Evolutionary conservation across 768 basidiomycete species (phyloP).

Genomic region (Phylloporus sp.): DNA sequence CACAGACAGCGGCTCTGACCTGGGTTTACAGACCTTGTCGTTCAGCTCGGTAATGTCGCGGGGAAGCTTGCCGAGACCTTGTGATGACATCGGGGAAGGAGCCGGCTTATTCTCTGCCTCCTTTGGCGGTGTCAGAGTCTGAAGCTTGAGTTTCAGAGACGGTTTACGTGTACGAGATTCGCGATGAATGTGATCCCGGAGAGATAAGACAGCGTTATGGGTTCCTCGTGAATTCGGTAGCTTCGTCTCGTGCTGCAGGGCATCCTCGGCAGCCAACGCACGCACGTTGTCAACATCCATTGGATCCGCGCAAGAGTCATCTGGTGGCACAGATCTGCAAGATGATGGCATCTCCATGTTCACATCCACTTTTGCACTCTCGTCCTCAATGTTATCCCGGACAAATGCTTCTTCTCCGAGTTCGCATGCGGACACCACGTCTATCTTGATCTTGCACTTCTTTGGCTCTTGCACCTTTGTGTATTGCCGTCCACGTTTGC

Average conservation of each 20-base stretch:
- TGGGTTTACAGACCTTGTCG: slow-evolving; percentile 12
- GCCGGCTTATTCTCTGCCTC: slow-evolving; percentile 9
- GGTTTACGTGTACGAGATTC: slow-evolving; percentile 29
- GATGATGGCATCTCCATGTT: slow-evolving; percentile 31
- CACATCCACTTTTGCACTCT: slow-evolving; percentile 59
- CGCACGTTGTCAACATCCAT: slow-evolving; percentile 16
- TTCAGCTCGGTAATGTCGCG: slow-evolving; percentile 19
- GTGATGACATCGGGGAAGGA: slow-evolving; percentile 12
- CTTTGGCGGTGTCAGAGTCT: slow-evolving; percentile 5
- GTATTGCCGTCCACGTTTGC: slow-evolving; percentile 42
- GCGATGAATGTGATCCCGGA: slow-evolving; percentile 7
- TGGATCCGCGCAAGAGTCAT: slow-evolving; percentile 4
- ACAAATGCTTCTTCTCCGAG: slow-evolving; percentile 41
- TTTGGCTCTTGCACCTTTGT: slow-evolving; percentile 56
- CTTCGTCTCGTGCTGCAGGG: background rate
- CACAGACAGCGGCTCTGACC: slow-evolving; percentile 12
- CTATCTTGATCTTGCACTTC: slow-evolving; percentile 42
- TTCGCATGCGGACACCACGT: slow-evolving; percentile 30
- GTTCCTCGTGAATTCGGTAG: background rate
- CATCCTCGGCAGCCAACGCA: background rate
- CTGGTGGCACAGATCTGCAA: slow-evolving; percentile 20
- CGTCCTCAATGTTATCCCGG: slow-evolving; percentile 55
- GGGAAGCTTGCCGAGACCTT: slow-evolving; percentile 26
- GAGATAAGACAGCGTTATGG: slow-evolving; percentile 5
- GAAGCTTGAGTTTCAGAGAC: slow-evolving; percentile 29